Percentiles rank a stretch among this genome's conserved stretches.
Evolutionary conservation across 805 yeast genomes (phyloP).

Genomic region (Spathaspora girioi): DNA sequence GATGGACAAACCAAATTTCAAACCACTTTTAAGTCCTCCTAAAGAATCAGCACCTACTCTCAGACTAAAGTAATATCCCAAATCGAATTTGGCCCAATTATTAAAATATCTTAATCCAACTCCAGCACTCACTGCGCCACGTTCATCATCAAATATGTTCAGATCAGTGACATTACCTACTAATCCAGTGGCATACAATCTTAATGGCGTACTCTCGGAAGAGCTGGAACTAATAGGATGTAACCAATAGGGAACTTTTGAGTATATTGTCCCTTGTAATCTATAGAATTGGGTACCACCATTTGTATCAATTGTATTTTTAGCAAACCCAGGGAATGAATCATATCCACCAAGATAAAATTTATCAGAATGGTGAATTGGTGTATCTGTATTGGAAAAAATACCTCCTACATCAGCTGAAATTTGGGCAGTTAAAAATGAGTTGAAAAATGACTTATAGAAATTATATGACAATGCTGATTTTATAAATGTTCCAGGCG

Average conservation of each 20-base stretch:
- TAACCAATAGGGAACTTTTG: slow-evolving; percentile 51
- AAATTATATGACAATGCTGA: slow-evolving; percentile 23
- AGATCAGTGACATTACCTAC: slow-evolving; percentile 54
- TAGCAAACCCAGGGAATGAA: slow-evolving; percentile 66
- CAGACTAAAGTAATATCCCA: slow-evolving; percentile 34
- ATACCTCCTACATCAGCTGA: slow-evolving; percentile 56
- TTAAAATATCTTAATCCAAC: slow-evolving; percentile 36
- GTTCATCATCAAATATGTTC: slow-evolving; percentile 19
- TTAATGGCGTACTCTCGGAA: slow-evolving; percentile 29
- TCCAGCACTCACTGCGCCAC: slow-evolving; percentile 26
- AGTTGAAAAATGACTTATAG: slow-evolving; percentile 41
- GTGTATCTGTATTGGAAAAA: slow-evolving; percentile 23
- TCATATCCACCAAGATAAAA: slow-evolving; percentile 81
- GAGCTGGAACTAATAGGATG: background rate
- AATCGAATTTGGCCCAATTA: slow-evolving; percentile 38
- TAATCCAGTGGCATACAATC: slow-evolving; percentile 58
- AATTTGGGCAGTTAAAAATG: slow-evolving; percentile 47
- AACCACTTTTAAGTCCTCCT: slow-evolving; percentile 16
- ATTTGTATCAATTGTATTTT: slow-evolving; percentile 65
- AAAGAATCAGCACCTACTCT: slow-evolving; percentile 15
- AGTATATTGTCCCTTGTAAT: slow-evolving; percentile 54
- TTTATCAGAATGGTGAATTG: slow-evolving; percentile 68
- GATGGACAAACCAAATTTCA: slow-evolving; percentile 32
- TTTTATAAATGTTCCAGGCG: slow-evolving; percentile 28
- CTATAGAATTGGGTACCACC: slow-evolving; percentile 69